Evolutionary conservation across 345 rosid genomes (phyloP).

Genomic region (Draba incana): DNA sequence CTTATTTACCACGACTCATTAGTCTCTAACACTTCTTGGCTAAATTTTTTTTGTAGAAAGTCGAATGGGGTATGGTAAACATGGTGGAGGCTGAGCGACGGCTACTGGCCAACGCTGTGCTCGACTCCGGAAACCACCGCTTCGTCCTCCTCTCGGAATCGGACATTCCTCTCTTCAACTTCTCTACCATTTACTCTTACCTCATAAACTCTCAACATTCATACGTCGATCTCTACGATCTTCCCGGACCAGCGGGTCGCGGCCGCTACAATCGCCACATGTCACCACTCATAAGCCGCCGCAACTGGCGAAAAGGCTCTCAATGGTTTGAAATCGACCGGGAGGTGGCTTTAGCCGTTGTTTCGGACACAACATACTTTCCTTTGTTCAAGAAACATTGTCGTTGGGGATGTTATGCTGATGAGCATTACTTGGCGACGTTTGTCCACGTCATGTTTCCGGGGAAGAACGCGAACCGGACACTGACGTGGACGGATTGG

Average conservation of each 20-base stretch:
- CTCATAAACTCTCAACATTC: constrained; percentile 52
- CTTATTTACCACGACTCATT: neutral
- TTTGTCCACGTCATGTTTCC: constrained; percentile 50
- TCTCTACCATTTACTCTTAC: constrained; percentile 65
- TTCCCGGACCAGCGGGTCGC: constrained; percentile 58
- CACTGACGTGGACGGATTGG: constrained; percentile 84
- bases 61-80: constrained; percentile 69
- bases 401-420: constrained; percentile 53
- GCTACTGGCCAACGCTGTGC: constrained; percentile 76
- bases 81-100: constrained; percentile 86
- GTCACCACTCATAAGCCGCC: constrained; percentile 50
- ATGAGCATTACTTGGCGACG: constrained; percentile 85
- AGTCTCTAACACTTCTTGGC: neutral
- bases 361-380: constrained; percentile 60
- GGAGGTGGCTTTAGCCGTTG: constrained; percentile 56
- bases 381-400: constrained; percentile 51
- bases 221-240: constrained; percentile 59
- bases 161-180: constrained; percentile 82
- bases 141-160: constrained; percentile 87
- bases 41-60: constrained; percentile 45
- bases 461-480: constrained; percentile 59
- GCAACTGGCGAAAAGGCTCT: constrained; percentile 83
- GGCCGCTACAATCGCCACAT: constrained; percentile 62
- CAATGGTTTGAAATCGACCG: constrained; percentile 91
- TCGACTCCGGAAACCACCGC: constrained; percentile 63